These are phyloP conservation scores for Cryptomeria japonica DNA, from an alignment of 75 land plant genomes.

Conservation along the genomic window DNA sequence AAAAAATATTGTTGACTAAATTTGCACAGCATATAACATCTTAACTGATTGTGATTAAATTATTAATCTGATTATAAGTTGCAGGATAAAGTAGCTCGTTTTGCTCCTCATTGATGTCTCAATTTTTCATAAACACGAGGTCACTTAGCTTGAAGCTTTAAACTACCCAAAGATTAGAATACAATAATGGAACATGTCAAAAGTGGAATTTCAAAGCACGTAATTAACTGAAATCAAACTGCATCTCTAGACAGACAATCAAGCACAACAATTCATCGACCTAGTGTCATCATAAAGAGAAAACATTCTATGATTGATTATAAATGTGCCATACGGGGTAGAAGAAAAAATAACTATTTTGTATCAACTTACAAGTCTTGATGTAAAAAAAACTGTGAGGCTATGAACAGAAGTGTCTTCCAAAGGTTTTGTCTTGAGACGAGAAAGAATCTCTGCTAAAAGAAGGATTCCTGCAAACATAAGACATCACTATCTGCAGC, in stretches of 20 bases:
- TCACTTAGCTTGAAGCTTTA: background rate
- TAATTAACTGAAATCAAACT: background rate
- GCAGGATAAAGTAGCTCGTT: background rate
- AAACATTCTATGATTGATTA: background rate
- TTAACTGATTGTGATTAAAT: background rate
- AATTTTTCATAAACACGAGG: background rate
- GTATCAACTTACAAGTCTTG: constrained; percentile 67
- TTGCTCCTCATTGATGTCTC: background rate
- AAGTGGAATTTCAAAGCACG: no score
- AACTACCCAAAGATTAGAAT: background rate
- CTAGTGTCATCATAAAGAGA: background rate
- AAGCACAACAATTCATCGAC: background rate
- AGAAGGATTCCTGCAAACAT: constrained; percentile 70
- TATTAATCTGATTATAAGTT: background rate
- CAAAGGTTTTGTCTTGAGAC: constrained; percentile 47
- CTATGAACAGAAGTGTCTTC: constrained; percentile 58
- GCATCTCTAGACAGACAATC: background rate
- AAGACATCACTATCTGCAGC: background rate
- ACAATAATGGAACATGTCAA: background rate
- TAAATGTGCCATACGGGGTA: background rate
- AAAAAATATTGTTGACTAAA: background rate
- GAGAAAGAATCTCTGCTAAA: constrained; percentile 63
- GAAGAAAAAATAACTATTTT: background rate
- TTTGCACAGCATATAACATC: background rate
- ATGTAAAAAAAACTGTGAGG: constrained; percentile 62